Conservation (phyloP, 2,329 filamentous ascomycete species). For the Volutella citrinella region DNA sequence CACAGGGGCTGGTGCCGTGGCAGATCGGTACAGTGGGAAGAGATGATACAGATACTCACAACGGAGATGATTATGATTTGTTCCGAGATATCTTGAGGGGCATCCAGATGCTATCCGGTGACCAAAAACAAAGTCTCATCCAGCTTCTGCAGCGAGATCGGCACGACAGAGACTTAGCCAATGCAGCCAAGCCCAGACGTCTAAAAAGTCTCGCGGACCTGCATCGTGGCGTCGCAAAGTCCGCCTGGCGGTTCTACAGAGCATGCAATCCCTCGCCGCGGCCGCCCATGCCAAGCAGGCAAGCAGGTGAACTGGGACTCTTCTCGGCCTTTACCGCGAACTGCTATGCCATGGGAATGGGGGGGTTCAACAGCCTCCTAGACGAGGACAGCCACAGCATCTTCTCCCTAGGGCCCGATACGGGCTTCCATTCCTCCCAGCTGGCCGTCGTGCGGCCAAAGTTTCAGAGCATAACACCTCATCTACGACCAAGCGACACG, state of each 20-base stretch:
- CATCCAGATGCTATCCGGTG: slow-evolving; percentile 13
- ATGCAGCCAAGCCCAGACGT: too few species aligned
- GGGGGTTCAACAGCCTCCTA: slow-evolving; percentile 22
- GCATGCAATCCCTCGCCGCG: slow-evolving; percentile 16
- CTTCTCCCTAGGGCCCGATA: slow-evolving; percentile 26
- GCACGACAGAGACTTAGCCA: slow-evolving; percentile 10
- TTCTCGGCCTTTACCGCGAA: slow-evolving; percentile 37
- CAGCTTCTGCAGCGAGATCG: slow-evolving; percentile 18
- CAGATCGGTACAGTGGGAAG: too few species aligned
- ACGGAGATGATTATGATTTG: slow-evolving; percentile 3
- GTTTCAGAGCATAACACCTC: slow-evolving; percentile 21
- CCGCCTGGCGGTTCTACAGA: slow-evolving; percentile 18
- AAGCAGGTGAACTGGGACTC: slow-evolving; percentile 19
- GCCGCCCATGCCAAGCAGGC: slow-evolving; percentile 9
- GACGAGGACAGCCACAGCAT: slow-evolving; percentile 27
- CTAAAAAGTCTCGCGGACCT: too few species aligned
- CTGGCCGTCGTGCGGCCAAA: slow-evolving; percentile 22
- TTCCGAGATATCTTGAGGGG: slow-evolving; percentile 14
- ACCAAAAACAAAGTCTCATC: slow-evolving; percentile 20
- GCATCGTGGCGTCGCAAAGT: too few species aligned
- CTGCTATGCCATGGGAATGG: slow-evolving; percentile 32
- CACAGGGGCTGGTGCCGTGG: too few species aligned
- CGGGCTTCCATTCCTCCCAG: slow-evolving; percentile 20
- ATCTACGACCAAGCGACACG: slow-evolving; percentile 29
- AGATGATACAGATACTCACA: background rate